These are phyloP conservation scores for Taphrina communis DNA, from an alignment of 1,139 yeast genomes.

Conservation along the genomic window DNA sequence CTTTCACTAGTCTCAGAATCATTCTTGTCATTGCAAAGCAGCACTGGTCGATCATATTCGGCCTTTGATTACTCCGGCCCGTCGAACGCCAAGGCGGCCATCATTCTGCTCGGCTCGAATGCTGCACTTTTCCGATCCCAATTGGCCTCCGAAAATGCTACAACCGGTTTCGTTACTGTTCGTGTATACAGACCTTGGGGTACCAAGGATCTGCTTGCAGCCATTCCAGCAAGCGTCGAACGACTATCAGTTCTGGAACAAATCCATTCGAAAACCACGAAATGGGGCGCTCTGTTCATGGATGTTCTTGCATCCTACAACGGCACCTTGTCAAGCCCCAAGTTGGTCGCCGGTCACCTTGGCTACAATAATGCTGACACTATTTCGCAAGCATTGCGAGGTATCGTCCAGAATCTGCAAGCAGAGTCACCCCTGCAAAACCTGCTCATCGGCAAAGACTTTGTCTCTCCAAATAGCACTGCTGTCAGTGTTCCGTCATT, in stretches of 20 bases:
- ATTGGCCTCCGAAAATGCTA: slow-evolving; percentile 51
- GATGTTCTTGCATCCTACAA: slow-evolving; percentile 72
- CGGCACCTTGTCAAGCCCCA: slow-evolving; percentile 57
- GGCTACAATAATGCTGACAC: slow-evolving; percentile 59
- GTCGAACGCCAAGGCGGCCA: slow-evolving; percentile 57
- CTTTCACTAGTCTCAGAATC: slow-evolving; percentile 45
- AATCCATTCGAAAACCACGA: slow-evolving; percentile 57
- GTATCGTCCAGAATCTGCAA: slow-evolving; percentile 62
- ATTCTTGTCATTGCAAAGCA: slow-evolving; percentile 49
- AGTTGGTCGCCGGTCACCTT: slow-evolving; percentile 64
- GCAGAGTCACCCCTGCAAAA: slow-evolving; percentile 66
- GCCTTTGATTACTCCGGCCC: slow-evolving; percentile 57
- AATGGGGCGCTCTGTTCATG: slow-evolving; percentile 71
- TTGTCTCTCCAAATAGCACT: slow-evolving; percentile 45
- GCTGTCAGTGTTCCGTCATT: slow-evolving; percentile 54
- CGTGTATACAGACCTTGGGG: slow-evolving; percentile 76
- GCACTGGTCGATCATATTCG: slow-evolving; percentile 52
- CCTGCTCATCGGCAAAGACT: slow-evolving; percentile 63
- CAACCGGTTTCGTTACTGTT: slow-evolving; percentile 62
- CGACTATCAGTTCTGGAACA: slow-evolving; percentile 72
- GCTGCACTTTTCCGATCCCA: slow-evolving; percentile 58
- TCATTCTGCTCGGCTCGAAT: slow-evolving; percentile 68
- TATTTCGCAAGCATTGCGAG: slow-evolving; percentile 57
- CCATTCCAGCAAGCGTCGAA: slow-evolving; percentile 63
- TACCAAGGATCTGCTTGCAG: slow-evolving; percentile 58